phyloP scores from a whole-genome alignment of 2,329 filamentous ascomycete genomes.

The Oidium heveae region DNA sequence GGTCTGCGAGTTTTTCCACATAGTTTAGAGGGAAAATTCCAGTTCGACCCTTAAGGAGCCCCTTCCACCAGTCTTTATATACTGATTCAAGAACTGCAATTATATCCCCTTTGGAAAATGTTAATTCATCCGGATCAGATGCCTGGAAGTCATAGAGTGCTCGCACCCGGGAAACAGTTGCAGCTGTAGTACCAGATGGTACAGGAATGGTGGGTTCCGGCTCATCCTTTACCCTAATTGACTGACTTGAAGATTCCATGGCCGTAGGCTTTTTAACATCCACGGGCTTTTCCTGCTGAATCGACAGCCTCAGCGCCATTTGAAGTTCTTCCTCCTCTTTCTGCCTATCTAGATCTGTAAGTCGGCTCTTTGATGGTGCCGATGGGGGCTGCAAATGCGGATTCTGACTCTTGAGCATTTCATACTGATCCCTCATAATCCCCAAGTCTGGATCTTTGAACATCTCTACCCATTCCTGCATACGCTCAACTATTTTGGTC shows the following conservation, averaged over 20 bases:
- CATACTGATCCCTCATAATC: constrained; percentile 91
- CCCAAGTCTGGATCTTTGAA: constrained; percentile 80
- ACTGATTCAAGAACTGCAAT: constrained; percentile 95
- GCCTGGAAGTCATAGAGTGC: constrained; percentile 89
- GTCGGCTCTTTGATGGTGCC: constrained; percentile 75
- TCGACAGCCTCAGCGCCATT: constrained; percentile 76
- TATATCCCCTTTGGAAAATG: constrained; percentile 89
- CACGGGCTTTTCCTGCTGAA: constrained; percentile 67
- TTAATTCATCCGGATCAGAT: constrained; percentile 78
- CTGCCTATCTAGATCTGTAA: constrained; percentile 70
- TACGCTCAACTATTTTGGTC: constrained; percentile 84
- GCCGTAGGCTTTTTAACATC: constrained; percentile 23
- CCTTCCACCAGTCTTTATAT: constrained; percentile 99
- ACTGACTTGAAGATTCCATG: constrained; percentile 15
- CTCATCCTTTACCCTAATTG: constrained; percentile 16
- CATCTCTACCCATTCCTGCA: constrained; percentile 92
- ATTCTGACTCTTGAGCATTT: constrained; percentile 60
- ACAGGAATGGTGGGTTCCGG: constrained; percentile 26
- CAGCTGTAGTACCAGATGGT: constrained; percentile 70
- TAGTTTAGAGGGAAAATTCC: constrained; percentile 98
- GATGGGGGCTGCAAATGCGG: constrained; percentile 77
- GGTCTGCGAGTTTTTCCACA: constrained; percentile 88
- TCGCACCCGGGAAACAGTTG: constrained; percentile 81
- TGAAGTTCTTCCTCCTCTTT: constrained; percentile 96
- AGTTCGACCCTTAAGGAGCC: constrained; percentile 76